Percentiles rank a stretch among this genome's conserved stretches.
Evolutionary conservation across 495 filamentous ascomycete species (phyloP).

Genomic region (Hypoxylon rickii): DNA sequence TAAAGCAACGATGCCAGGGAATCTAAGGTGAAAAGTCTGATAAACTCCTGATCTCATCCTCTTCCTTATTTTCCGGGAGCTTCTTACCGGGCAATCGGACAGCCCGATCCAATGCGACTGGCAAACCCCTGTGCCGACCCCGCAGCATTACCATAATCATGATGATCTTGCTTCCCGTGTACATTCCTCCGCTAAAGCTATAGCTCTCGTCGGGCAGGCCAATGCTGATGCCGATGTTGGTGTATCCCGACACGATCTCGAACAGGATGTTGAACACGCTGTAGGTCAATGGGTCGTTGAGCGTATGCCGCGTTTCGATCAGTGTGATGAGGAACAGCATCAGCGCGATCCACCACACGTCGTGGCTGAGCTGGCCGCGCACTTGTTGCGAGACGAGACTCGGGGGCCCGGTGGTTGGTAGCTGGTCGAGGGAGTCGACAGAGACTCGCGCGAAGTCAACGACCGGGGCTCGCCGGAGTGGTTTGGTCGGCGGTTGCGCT

Average conservation of each 20-base stretch:
- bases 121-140: conserved; percentile 77
- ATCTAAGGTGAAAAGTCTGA: conserved; percentile 15
- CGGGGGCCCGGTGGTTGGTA: conserved; percentile 12
- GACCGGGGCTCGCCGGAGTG: conserved; percentile 25
- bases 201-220: conserved; percentile 70
- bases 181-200: conserved; percentile 74
- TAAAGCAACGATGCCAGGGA: too few relatives aligned
- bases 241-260: conserved; percentile 80
- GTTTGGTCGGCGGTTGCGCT: conserved; percentile 7
- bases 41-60: conserved; percentile 45
- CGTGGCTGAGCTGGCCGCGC: conserved; percentile 79
- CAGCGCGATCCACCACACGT: conserved; percentile 81
- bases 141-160: conserved; percentile 78
- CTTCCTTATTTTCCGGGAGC: conserved; percentile 49
- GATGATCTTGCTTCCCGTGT: conserved; percentile 72
- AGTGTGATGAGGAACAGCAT: conserved; percentile 73
- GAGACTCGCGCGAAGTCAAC: conserved; percentile 31
- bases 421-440: conserved; percentile 32
- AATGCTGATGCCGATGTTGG: conserved; percentile 78
- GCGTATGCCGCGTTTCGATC: conserved; percentile 69
- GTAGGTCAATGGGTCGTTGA: conserved; percentile 66
- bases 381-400: conserved; percentile 66
- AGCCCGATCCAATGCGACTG: conserved; percentile 79
- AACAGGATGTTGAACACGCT: conserved; percentile 85
- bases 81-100: conserved; percentile 68